phyloP scores from a whole-genome alignment of 1,284 basidiomycete genomes.

The Leccinum olivaceoglutinosum region DNA sequence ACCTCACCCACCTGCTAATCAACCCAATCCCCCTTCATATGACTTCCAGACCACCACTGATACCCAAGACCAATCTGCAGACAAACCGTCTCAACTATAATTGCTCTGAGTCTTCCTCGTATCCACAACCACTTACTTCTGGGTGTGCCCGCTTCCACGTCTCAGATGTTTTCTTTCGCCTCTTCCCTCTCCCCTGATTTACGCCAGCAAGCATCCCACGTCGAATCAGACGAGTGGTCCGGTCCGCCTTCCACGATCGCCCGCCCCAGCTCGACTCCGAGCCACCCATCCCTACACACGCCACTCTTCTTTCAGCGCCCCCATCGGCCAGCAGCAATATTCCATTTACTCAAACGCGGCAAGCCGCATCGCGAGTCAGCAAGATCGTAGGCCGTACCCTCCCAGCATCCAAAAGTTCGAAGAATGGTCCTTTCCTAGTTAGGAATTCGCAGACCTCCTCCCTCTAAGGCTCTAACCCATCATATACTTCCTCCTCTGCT shows the following conservation, averaged over 20 bases:
- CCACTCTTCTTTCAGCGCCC: conserved; percentile 50
- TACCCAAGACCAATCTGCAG: conserved; percentile 32
- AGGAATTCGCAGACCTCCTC: conserved; percentile 20
- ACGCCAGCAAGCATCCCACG: conserved; percentile 25
- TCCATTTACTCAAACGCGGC: conserved; percentile 50
- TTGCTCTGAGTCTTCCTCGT: conserved; percentile 37
- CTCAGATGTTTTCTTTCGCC: conserved; percentile 45
- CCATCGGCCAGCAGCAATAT: conserved; percentile 44
- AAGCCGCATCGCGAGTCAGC: conserved; percentile 64
- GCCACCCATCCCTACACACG: conserved; percentile 49
- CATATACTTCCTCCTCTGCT: conserved; percentile 11
- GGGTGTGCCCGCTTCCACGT: conserved; percentile 42
- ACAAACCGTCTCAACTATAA: conserved; percentile 37
- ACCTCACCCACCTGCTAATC: conserved; percentile 37
- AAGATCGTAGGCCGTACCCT: conserved; percentile 44
- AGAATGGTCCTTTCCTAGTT: conserved; percentile 40
- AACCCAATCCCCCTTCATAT: conserved; percentile 49
- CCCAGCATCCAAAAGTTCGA: conserved; percentile 26
- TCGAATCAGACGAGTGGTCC: conserved; percentile 28
- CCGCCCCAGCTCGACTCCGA: conserved; percentile 55
- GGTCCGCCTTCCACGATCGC: conserved; percentile 36
- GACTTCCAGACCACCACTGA: conserved; percentile 51
- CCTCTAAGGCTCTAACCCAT: conserved; percentile 8
- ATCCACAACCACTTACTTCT: conserved; percentile 40
- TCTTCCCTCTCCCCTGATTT: conserved; percentile 43